Conservation (phyloP, 441 rosid genomes). For the Erodium texanum region DNA sequence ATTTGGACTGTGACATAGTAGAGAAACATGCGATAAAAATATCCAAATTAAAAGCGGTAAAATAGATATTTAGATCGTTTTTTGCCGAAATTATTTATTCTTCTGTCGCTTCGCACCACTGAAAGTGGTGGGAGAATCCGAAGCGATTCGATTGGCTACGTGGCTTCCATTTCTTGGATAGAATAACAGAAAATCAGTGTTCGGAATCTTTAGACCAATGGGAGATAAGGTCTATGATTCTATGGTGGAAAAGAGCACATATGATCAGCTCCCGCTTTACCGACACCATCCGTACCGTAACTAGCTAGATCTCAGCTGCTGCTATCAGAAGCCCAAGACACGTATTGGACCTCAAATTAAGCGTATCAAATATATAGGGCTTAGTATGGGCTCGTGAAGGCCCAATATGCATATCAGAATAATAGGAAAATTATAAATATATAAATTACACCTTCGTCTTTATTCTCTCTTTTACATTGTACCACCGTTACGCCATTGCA, state of each 20-base stretch:
- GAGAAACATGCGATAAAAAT: too few species aligned
- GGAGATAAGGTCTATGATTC: neutral
- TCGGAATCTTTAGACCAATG: neutral
- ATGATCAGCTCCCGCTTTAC: neutral
- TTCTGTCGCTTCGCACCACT: neutral
- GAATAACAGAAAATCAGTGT: neutral
- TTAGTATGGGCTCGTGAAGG: too few species aligned
- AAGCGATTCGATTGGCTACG: neutral
- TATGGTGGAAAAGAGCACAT: neutral
- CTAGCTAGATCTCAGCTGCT: neutral
- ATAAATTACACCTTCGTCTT: neutral
- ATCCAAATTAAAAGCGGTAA: too few species aligned
- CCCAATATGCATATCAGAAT: too few species aligned
- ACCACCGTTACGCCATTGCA: neutral
- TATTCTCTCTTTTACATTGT: too few species aligned
- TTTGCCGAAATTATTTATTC: neutral
- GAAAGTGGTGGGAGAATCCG: too few species aligned
- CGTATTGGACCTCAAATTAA: too few species aligned
- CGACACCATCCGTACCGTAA: neutral
- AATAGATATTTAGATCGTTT: neutral
- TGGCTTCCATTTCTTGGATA: neutral
- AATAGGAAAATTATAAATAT: too few species aligned
- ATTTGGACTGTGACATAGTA: neutral
- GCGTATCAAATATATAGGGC: too few species aligned
- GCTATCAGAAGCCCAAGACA: neutral